A percentile compares a stretch with the other conserved stretches of the same genome.
phyloP scores from a whole-genome alignment of 805 yeast species.

The Dipodascopsis tothii region DNA sequence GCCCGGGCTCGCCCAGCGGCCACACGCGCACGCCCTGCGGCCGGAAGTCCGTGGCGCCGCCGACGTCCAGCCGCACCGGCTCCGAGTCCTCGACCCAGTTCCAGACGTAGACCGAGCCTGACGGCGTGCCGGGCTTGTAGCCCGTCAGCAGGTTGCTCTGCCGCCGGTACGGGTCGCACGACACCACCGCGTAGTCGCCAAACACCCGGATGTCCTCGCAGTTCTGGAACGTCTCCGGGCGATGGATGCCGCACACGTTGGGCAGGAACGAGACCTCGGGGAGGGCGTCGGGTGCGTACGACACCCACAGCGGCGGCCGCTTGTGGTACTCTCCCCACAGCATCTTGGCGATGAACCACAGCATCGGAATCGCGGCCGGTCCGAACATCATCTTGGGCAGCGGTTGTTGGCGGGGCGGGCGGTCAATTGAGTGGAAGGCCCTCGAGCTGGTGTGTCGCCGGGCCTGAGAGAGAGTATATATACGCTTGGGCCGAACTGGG shows the following conservation, averaged over 20 bases:
- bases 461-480: too few relatives aligned
- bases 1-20: conserved; percentile 3
- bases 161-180: conserved; percentile 21
- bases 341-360: conserved; percentile 19
- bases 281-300: conserved; percentile 18
- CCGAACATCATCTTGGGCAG: conserved; percentile 15
- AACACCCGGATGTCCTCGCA: conserved; percentile 20
- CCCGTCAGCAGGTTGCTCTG: conserved; percentile 21
- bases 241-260: conserved; percentile 10
- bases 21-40: conserved; percentile 18
- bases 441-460: too few relatives aligned
- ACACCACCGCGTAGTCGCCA: conserved; percentile 19
- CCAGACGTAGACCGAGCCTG: conserved; percentile 20
- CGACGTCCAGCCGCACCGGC: conserved; percentile 11
- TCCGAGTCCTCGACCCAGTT: conserved; percentile 16
- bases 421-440: too few relatives aligned
- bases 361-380: conserved; percentile 19
- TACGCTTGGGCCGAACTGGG: too few relatives aligned
- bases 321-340: conserved; percentile 19
- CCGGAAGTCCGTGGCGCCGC: conserved; percentile 10
- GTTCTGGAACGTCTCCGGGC: conserved; percentile 14
- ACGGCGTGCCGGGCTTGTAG: conserved; percentile 8
- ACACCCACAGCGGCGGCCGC: conserved; percentile 21
- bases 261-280: conserved; percentile 19
- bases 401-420: not conserved